Conservation (phyloP, 192 early-diverging fungal species). For the Entomortierella beljakovae region DNA sequence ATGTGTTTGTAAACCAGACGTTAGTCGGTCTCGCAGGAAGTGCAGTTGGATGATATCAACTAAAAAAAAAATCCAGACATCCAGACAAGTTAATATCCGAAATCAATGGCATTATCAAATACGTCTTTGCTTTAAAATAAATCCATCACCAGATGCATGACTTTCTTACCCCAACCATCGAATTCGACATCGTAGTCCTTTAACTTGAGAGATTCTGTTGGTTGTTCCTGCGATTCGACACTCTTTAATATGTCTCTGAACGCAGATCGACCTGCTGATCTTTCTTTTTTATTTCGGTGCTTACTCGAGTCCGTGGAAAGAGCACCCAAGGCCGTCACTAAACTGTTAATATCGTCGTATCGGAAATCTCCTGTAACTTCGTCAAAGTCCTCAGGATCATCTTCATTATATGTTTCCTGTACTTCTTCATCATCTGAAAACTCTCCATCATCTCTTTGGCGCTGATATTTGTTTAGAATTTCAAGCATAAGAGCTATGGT, state of each 20-base stretch:
- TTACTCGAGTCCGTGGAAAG: constrained; percentile 70
- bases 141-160: neutral
- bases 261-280: constrained; percentile 65
- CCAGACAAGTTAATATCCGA: too few relatives aligned
- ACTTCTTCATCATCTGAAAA: constrained; percentile 43
- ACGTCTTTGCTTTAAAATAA: neutral
- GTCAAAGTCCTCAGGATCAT: constrained; percentile 56
- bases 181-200: constrained; percentile 60
- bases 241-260: constrained; percentile 75
- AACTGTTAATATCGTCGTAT: constrained; percentile 69
- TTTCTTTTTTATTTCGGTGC: constrained; percentile 67
- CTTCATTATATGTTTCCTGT: constrained; percentile 46
- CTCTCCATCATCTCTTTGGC: constrained; percentile 27
- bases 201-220: constrained; percentile 64
- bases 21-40: constrained; percentile 32
- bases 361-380: constrained; percentile 38
- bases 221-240: constrained; percentile 66
- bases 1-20: constrained; percentile 46
- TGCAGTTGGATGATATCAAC: constrained; percentile 51
- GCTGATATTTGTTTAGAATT: constrained; percentile 55
- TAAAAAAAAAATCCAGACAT: constrained; percentile 5
- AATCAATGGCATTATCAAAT: too few relatives aligned
- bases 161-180: constrained; percentile 64
- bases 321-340: constrained; percentile 64
- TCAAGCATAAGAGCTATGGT: constrained; percentile 81